Conservation (phyloP, 2,329 filamentous ascomycete genomes). For the Alternaria sp. region DNA sequence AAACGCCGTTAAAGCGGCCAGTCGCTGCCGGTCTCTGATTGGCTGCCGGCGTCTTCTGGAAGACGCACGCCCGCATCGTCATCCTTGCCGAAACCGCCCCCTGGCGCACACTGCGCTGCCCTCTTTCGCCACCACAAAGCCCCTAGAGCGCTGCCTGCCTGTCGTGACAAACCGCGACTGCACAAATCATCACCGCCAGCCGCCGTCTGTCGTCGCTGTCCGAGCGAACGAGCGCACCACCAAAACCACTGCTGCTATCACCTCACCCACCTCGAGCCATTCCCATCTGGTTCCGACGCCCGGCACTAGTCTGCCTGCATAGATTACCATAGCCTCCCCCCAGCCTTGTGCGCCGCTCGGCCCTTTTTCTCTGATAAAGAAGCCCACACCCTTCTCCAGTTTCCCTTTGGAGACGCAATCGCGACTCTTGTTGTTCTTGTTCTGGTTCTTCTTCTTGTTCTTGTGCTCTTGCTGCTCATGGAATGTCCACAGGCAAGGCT, state of each 20-base stretch:
- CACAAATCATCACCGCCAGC: no score
- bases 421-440: no score
- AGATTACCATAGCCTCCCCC: conserved; percentile 11
- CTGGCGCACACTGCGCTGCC: not conserved
- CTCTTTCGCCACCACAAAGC: no score
- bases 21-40: conserved; percentile 3
- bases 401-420: not conserved
- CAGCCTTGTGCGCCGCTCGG: conserved; percentile 12
- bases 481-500: conserved; percentile 7
- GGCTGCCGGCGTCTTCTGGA: conserved; percentile 26
- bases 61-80: conserved; percentile 26
- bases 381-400: not conserved
- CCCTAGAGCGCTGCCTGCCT: no score
- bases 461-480: not conserved
- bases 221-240: no score
- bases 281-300: conserved; percentile 13
- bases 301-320: conserved; percentile 24
- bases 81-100: conserved; percentile 20
- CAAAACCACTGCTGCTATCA: no score
- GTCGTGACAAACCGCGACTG: no score
- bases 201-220: no score
- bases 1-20: conserved; percentile 23
- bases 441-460: no score
- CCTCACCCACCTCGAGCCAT: conserved; percentile 10
- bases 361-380: conserved; percentile 4